phyloP scores from a whole-genome alignment of 805 yeast species.

The Candida nitratophila region DNA sequence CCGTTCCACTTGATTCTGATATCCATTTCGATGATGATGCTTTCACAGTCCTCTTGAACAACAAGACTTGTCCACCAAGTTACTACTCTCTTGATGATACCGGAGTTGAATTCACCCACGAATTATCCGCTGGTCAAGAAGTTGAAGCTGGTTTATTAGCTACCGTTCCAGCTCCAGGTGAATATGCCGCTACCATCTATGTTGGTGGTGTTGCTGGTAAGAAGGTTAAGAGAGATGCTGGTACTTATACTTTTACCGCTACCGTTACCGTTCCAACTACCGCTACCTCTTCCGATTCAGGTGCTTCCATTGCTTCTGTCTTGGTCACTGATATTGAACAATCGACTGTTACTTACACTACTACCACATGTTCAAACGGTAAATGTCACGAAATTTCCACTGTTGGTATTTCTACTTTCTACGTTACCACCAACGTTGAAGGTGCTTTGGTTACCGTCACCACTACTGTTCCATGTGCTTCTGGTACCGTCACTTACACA shows the following conservation, averaged over 20 bases:
- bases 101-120: neutral
- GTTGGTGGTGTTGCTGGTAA: neutral
- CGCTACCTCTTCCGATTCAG: neutral
- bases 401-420: neutral
- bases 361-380: conserved; percentile 35
- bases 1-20: neutral
- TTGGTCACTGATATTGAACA: conserved; percentile 4
- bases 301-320: conserved; percentile 2
- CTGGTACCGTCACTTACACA: conserved; percentile 11
- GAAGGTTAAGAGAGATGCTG: conserved; percentile 1
- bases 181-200: neutral
- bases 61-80: conserved; percentile 12
- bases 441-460: neutral
- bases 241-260: neutral
- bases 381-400: neutral
- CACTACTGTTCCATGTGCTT: neutral
- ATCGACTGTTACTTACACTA: conserved; percentile 1
- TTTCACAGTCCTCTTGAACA: neutral
- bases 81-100: neutral
- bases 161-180: neutral
- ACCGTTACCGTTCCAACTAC: neutral
- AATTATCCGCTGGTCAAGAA: neutral
- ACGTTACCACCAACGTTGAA: neutral
- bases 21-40: neutral
- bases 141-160: neutral